phyloP scores from a whole-genome alignment of 768 basidiomycete genomes.

The Termitomyces titanicus region DNA sequence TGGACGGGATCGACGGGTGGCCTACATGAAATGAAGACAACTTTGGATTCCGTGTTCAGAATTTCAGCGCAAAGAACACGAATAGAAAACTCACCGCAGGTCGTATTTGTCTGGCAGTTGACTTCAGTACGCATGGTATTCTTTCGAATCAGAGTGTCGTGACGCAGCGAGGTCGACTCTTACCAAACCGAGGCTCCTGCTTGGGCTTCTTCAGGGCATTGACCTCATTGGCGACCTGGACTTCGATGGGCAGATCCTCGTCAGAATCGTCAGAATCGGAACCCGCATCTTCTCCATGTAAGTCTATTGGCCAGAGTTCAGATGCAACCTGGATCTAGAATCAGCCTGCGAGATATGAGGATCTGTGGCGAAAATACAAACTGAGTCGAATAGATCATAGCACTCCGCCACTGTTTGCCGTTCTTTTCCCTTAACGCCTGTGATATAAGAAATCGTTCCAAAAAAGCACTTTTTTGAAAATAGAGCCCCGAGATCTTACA shows the following conservation, averaged over 20 bases:
- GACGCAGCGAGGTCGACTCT: not conserved
- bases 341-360: not conserved
- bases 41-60: slow-evolving; percentile 37
- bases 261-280: slow-evolving; percentile 33
- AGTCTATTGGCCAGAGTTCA: slow-evolving; percentile 63
- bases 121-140: slow-evolving; percentile 32
- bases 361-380: slow-evolving; percentile 28
- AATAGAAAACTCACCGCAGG: slow-evolving; percentile 52
- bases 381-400: slow-evolving; percentile 75
- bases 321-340: slow-evolving; percentile 53
- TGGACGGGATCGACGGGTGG: slow-evolving; percentile 74
- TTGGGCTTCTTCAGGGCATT: slow-evolving; percentile 66
- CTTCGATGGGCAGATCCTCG: slow-evolving; percentile 54
- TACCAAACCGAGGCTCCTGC: slow-evolving; percentile 64
- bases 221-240: slow-evolving; percentile 69
- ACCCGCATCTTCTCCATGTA: slow-evolving; percentile 19
- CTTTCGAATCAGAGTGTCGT: not conserved
- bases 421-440: slow-evolving; percentile 78
- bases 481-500: slow-evolving; percentile 34
- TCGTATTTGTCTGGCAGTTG: slow-evolving; percentile 76
- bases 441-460: not conserved
- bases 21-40: slow-evolving; percentile 78
- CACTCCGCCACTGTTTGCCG: slow-evolving; percentile 73
- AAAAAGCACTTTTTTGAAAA: not conserved
- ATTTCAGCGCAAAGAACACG: not conserved